phyloP scores from a whole-genome alignment of 441 rosid species.

The Erodium trifolium region DNA sequence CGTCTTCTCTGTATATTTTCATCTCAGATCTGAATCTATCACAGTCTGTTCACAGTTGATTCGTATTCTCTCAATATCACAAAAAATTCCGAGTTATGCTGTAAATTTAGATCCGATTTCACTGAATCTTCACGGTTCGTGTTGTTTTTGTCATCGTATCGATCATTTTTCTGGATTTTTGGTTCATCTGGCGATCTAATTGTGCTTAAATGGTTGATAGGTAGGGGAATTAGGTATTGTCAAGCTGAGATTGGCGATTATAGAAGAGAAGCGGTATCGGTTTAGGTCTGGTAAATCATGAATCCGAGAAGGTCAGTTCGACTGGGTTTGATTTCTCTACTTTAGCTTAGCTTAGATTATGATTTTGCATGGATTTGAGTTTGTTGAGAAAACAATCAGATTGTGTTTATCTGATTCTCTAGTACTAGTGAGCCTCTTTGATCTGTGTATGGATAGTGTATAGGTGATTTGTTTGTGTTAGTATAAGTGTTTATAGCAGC shows the following conservation, averaged over 20 bases:
- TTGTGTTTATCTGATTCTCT: neutral
- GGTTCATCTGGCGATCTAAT: neutral
- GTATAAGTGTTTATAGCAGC: neutral
- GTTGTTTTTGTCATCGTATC: neutral
- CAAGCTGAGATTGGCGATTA: neutral
- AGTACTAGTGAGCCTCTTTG: neutral
- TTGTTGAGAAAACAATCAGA: neutral
- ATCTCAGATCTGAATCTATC: slow-evolving; percentile 2
- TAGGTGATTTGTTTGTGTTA: neutral
- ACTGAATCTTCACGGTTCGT: neutral
- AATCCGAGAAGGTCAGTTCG: slow-evolving; percentile 54
- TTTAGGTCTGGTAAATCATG: slow-evolving; percentile 25
- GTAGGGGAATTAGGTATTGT: neutral
- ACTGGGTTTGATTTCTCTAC: neutral
- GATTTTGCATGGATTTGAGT: neutral
- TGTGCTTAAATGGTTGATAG: neutral
- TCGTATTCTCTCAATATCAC: neutral
- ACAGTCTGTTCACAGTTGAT: neutral
- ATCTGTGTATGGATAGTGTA: neutral
- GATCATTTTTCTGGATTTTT: neutral
- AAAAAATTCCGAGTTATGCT: neutral
- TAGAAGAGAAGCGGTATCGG: neutral
- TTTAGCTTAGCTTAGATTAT: neutral
- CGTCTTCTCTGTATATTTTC: neutral
- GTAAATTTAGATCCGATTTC: neutral